phyloP scores from a whole-genome alignment of 345 rosid species.

The Murraya paniculata region DNA sequence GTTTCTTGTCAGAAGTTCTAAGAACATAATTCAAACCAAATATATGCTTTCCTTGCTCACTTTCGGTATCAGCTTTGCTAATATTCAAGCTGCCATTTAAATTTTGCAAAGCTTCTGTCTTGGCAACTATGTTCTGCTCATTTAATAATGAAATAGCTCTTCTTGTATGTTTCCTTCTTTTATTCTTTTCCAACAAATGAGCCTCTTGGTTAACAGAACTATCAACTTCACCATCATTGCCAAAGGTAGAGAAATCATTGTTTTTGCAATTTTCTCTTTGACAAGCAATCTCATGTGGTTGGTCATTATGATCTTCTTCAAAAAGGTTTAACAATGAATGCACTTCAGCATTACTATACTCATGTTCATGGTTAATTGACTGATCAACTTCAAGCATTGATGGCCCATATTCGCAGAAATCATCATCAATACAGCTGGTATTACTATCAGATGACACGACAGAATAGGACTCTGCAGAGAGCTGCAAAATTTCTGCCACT shows the following conservation, averaged over 20 bases:
- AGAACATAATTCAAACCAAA: conserved; percentile 14
- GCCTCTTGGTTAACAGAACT: conserved; percentile 40
- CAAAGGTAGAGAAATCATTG: conserved; percentile 28
- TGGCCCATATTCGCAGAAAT: conserved; percentile 41
- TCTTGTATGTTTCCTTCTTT: conserved; percentile 51
- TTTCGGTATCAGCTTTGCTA: conserved; percentile 29
- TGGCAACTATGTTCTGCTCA: conserved; percentile 33
- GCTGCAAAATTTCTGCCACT: conserved; percentile 92
- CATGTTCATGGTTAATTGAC: conserved; percentile 30
- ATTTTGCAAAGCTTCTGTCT: conserved; percentile 35
- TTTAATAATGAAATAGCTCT: conserved; percentile 50
- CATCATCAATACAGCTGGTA: conserved; percentile 79
- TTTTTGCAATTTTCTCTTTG: conserved; percentile 33
- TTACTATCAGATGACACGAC: conserved; percentile 74
- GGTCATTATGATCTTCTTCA: conserved; percentile 22
- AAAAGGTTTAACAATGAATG: conserved; percentile 13
- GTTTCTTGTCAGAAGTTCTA: conserved; percentile 23
- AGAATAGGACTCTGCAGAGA: conserved; percentile 85
- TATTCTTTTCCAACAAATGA: conserved; percentile 46
- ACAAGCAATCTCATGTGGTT: conserved; percentile 22
- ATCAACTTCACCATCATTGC: conserved; percentile 38
- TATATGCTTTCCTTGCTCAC: conserved; percentile 14
- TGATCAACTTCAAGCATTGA: conserved; percentile 39
- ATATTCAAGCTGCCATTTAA: conserved; percentile 33
- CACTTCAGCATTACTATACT: conserved; percentile 19